A percentile compares a stretch with the other conserved stretches of the same genome.
Conservation (phyloP, 805 yeast genomes). For the Wickerhamiella occidentalis region DNA sequence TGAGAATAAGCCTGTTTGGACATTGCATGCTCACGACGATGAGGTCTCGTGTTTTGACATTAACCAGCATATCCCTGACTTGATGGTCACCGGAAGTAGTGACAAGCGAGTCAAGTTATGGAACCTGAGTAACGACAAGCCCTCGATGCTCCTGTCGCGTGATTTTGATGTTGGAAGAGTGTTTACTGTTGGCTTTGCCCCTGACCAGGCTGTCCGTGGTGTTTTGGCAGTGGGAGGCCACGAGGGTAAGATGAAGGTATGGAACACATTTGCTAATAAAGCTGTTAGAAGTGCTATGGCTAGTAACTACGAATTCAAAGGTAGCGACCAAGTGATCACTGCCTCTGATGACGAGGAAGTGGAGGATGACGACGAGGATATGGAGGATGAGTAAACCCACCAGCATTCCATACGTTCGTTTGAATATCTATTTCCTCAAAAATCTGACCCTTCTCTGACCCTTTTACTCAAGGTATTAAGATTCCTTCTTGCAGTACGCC, state of each 20-base stretch:
- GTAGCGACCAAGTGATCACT: constrained; percentile 13
- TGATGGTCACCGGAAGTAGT: constrained; percentile 77
- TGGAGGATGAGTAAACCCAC: constrained; percentile 7
- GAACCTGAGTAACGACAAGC: constrained; percentile 53
- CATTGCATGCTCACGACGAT: constrained; percentile 91
- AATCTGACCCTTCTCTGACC: too few relatives aligned
- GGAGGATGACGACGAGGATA: constrained; percentile 6
- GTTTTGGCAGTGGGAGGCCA: constrained; percentile 80
- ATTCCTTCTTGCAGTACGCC: neutral
- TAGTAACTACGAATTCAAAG: constrained; percentile 19
- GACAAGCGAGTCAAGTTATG: constrained; percentile 80
- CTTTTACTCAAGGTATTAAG: too few relatives aligned
- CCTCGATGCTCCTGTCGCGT: constrained; percentile 80
- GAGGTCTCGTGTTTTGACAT: constrained; percentile 75
- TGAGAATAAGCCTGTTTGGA: constrained; percentile 68
- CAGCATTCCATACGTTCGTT: too few relatives aligned
- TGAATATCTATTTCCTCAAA: too few relatives aligned
- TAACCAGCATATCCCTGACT: constrained; percentile 53
- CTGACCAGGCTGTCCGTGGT: constrained; percentile 79
- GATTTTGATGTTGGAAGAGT: constrained; percentile 94
- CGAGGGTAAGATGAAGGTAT: constrained; percentile 68
- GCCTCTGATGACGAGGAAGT: constrained; percentile 14
- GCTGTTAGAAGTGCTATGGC: constrained; percentile 62
- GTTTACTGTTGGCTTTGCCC: constrained; percentile 67
- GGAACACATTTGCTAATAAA: constrained; percentile 81